Base-by-base conservation (phyloP, 192 early-diverging fungal genomes). In the Cetraspora pellucida region DNA sequence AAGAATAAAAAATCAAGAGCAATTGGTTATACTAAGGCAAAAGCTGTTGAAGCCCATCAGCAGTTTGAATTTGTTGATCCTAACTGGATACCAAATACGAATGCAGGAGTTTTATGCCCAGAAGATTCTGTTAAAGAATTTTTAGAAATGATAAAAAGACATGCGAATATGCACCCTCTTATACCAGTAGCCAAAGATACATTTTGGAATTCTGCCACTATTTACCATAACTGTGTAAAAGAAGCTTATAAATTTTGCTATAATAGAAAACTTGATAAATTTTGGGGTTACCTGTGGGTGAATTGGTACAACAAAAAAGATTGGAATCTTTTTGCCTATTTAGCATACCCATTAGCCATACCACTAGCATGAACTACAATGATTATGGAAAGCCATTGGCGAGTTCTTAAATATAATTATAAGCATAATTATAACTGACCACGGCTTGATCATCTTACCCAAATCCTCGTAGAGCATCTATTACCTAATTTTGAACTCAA, bases 301-400 rank as follows among this genome's bases (percentile, higher is more conserved):
- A 68, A 68, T 25, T 68, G 66, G n/a, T 68, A 68, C 11, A 54
- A 72, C 16, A 72, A 55, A 37, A 54, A 28, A 23, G 69, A 72
- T 31, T 72, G 23, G 14, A 72, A 72, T 7, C 17, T 72, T 13
- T 68, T 68, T 47, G 19, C 66, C 37, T 5, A 6, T 43, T 43
- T 10, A 44, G 10, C 27, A 19, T 65, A 65, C 13, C 28, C 28
- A 31, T 57, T 8, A 59, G 27, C 27, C 2, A 59, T 28, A 37
- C 31, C 5, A 37, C 5, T 37, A 37, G 31, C 1, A 37, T 37
- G 31, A 37, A 37, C 31, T 37, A 37, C 25, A 23, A 59, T 59
- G 7, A 59, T 28, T 37, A 67, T 31, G 4, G 65, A 67, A 17
- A 46, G 44, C 43, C 44, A 67, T 46, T 67, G 37, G 31, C 65